Base-by-base conservation (phyloP, 805 yeast species). In the Brettanomyces custersianus region DNA sequence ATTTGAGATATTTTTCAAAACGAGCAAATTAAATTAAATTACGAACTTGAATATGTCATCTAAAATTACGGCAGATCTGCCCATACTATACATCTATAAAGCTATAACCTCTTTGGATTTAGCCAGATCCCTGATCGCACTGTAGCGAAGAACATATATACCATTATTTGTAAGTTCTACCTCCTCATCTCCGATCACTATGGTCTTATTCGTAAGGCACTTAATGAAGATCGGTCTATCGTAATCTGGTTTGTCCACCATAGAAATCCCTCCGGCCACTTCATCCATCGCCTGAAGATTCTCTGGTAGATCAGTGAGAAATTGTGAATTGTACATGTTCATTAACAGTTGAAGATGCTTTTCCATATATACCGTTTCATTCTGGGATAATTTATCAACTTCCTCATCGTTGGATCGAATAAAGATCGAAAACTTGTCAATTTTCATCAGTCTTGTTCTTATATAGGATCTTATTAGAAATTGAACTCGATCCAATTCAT, bases 401-500 rank as follows among this genome's bases (percentile, higher is more conserved):
- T 59, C 56, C 0, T 52, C 52, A 15, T 65, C 68, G 19, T 58
- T 50, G 19, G 62, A 68, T 40, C 76, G 65, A 41, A 85, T 74
- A 48, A 63, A 75, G 4, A 82, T 61, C 19, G 85, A 66, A 55
- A 62, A 78, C 42, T 67, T 69, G 59, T 87, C 96, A 33, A 92
- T 72, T 57, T 83, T 88, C 41, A 64, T 60, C 38, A 87, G 56
- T 39, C 98, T 65, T 5, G 90, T 72, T 42, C 98, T 68, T 23
- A 88, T 63, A 54, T 86, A 90, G 11, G 85, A 70, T 35, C 96
- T 62, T n/a, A 88, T 65, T 24, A 90, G 57, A 53, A 80, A 92
- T 48, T 80, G 85, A 21, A 86, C 72, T 38, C 98, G 63, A 48
- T 92, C 97, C 18, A 92, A 68, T 47, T 92, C 97, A 11, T 94